phyloP scores from a whole-genome alignment of 2,329 filamentous ascomycete species.

The Talaromyces pinophilus region DNA sequence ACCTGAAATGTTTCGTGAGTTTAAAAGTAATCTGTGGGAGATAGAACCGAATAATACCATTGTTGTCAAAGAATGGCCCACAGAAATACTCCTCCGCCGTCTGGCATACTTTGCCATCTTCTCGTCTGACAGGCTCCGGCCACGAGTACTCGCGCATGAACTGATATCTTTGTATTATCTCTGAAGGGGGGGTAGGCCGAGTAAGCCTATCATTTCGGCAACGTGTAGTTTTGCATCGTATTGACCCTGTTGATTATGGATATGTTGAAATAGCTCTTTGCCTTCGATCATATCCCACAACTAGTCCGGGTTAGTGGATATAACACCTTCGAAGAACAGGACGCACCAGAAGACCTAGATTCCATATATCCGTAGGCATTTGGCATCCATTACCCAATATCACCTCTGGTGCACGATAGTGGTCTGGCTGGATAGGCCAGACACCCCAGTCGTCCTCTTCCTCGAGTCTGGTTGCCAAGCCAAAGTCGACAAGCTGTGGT shows the following conservation, averaged over 20 bases:
- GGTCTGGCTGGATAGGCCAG: conserved; percentile 24
- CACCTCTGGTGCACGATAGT: background rate
- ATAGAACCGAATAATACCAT: conserved; percentile 17
- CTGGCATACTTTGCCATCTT: conserved; percentile 33
- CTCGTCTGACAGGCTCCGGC: conserved; percentile 31
- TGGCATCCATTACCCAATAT: too few species aligned
- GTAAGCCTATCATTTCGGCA: conserved; percentile 47
- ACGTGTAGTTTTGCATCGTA: conserved; percentile 44
- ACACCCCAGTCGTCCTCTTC: conserved; percentile 46
- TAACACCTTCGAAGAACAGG: conserved; percentile 23
- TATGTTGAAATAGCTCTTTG: conserved; percentile 41
- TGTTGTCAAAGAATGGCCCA: conserved; percentile 41
- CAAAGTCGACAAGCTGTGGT: conserved; percentile 42
- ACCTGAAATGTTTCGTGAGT: conserved; percentile 26
- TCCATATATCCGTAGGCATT: too few species aligned
- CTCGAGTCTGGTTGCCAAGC: conserved; percentile 38
- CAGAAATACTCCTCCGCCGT: conserved; percentile 37
- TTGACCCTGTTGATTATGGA: conserved; percentile 36
- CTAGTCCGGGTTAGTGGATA: conserved; percentile 29
- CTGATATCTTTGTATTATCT: conserved; percentile 39
- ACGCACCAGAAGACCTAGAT: too few species aligned
- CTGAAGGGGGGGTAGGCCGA: conserved; percentile 44
- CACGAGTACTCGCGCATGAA: conserved; percentile 35
- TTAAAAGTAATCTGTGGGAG: background rate
- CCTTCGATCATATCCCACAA: conserved; percentile 44